Evolutionary conservation across 1,284 basidiomycete species (phyloP).

Genomic region (Peniophora sp.): DNA sequence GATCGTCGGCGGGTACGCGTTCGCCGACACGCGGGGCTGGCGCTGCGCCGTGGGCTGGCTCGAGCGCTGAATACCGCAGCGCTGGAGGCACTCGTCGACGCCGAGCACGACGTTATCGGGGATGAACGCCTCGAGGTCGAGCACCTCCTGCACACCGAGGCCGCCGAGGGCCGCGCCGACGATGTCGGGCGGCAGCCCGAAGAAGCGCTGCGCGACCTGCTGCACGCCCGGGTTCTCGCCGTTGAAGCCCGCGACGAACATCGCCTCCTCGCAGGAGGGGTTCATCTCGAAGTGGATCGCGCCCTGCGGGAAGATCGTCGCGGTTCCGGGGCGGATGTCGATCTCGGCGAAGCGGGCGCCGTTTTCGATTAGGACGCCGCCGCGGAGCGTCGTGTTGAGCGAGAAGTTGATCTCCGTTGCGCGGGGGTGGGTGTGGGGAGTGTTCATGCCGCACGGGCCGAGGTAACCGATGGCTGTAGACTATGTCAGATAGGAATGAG

Average conservation of each 20-base stretch:
- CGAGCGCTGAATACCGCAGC: constrained; percentile 20
- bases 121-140: constrained; percentile 21
- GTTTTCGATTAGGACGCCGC: constrained; percentile 27
- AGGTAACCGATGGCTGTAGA: not conserved
- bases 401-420: constrained; percentile 28
- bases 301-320: constrained; percentile 26
- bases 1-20: constrained; percentile 20
- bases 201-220: constrained; percentile 22
- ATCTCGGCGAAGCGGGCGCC: constrained; percentile 25
- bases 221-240: constrained; percentile 24
- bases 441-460: constrained; percentile 27
- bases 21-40: constrained; percentile 22
- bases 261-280: constrained; percentile 17
- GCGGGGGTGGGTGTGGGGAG: constrained; percentile 29
- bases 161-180: constrained; percentile 25
- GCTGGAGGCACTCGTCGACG: constrained; percentile 23
- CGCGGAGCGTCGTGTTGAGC: constrained; percentile 24
- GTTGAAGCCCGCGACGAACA: constrained; percentile 17
- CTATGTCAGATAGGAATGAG: not conserved
- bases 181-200: constrained; percentile 27
- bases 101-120: constrained; percentile 27
- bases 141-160: constrained; percentile 24
- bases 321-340: constrained; percentile 21
- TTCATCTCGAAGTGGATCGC: constrained; percentile 29
- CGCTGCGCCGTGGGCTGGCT: constrained; percentile 24